Evolutionary conservation across 1,139 yeast genomes (phyloP), one percentile per base, ranked within the genome.

Genomic region (Saccharomyces hybrid): DNA sequence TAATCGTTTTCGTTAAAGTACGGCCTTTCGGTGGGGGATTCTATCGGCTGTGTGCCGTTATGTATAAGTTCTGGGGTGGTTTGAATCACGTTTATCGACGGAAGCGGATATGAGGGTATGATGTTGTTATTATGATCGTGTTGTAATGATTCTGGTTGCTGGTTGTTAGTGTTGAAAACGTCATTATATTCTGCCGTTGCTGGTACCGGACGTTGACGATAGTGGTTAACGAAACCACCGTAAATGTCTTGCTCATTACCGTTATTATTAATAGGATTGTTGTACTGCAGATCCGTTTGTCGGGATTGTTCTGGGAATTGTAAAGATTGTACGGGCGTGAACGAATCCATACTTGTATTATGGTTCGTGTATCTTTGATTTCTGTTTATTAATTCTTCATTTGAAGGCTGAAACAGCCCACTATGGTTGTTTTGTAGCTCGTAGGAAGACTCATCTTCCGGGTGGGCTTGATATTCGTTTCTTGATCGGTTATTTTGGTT

Each of bases 21-120:
- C 6, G 47, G 56, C 31, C 49, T 46, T 47, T 29, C 28, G n/a
- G 50, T 13, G 38, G 49, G 19, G 3, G 23, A 16, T 19, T 50
- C 47, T 31, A 46, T 46, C 26, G 57, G 19, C 47, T 56, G 57
- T n/a, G 51, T 11, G 50, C 47, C 31, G 38, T 14, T 16, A 47
- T 56, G 55, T 11, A 51, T 53, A 6, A 58, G 47, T 49, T 58
- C 61, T 5, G 59, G 58, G 6, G 64, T 53, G n/a, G 57, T 56
- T 46, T 61, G 64, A 41, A 59, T 58, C 1, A 62, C 55, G 42
- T 61, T 62, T 38, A 61, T 61, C 8, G 56, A 46, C 1, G 65
- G 64, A 23, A 57, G 46, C 11, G 42, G 51, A 46, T 51, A 53
- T 14, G 47, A 47, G n/a, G 52, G 44, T 13, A 41, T 47, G 28